Base-by-base conservation (phyloP, 192 early-diverging fungal species). In the Irineochytrium annulatum region DNA sequence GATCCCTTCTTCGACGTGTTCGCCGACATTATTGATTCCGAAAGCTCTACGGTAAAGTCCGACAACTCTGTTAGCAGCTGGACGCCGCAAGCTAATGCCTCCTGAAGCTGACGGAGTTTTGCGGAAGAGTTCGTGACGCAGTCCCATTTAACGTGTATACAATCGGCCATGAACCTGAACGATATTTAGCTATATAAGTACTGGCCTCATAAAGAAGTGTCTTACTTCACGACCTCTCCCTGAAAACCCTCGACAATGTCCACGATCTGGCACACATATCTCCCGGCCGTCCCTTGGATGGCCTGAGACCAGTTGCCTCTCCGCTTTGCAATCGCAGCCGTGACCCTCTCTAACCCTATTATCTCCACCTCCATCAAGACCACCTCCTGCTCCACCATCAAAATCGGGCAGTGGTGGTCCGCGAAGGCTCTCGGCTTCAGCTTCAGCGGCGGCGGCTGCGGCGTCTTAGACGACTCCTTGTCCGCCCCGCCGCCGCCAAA, bases 211-310 rank as follows among this genome's bases (percentile, higher is more conserved):
- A 41, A n/a, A 13, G 37, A 41, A 41, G 37, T 8, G 11, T 41
- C n/a, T 49, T 49, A 49, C 46, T 49, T 49, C 26, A 24, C 46
- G 13, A 49, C 26, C 22, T 49, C 46, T 49, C 46, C 46, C 26
- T 24, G 17, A 22, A 49, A 49, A 24, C 46, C 26, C 6, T 49
- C 46, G 17, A 49, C 46, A 49, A 49, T 49, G 24, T 49, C 46
- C 22, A 49, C 46, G 26, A 49, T 49, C 46, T 49, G 46, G 46
- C 46, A 49, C 13, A 49, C 5, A 22, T 49, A 49, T 49, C 46
- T 8, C 8, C 46, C 46, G 6, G 46, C 46, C 6, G 26, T 24
- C 6, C 46, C 46, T 8, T 49, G 46, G 22, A 49, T 49, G 8
- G 46, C 46, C 24, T 49, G 17, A 14, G 46, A 49, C 46, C 46